Percentiles rank a stretch among this genome's conserved stretches.
phyloP scores from a whole-genome alignment of 345 rosid genomes.

The Nephelium lappaceum region DNA sequence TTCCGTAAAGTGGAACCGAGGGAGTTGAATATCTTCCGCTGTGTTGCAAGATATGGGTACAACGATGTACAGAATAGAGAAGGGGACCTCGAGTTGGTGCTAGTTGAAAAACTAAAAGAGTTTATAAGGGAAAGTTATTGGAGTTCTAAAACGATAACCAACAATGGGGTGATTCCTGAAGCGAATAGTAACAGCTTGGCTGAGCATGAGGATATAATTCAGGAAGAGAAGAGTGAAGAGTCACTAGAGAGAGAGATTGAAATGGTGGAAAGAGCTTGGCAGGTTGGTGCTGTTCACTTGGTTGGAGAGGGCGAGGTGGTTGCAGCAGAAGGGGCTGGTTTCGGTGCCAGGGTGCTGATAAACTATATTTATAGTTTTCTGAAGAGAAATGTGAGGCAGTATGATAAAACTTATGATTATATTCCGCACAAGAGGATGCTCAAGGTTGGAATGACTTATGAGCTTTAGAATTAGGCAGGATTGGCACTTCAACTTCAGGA shows the following conservation, averaged over 20 bases:
- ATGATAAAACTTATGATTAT: constrained; percentile 27
- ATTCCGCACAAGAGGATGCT: constrained; percentile 48
- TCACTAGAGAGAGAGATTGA: constrained; percentile 27
- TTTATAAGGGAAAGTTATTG: constrained; percentile 30
- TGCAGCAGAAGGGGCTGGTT: constrained; percentile 36
- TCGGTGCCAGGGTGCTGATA: constrained; percentile 33
- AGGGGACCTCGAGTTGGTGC: constrained; percentile 31
- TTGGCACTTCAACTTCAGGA: too few species aligned
- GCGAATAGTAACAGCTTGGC: background rate
- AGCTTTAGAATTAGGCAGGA: constrained; percentile 18
- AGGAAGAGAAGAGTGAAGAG: constrained; percentile 17
- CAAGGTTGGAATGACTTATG: constrained; percentile 55
- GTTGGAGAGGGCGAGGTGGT: constrained; percentile 29
- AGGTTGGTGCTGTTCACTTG: background rate
- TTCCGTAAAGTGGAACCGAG: constrained; percentile 38
- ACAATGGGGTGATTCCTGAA: background rate
- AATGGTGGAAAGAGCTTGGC: constrained; percentile 15
- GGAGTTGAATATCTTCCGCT: constrained; percentile 36
- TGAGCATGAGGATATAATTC: background rate
- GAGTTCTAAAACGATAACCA: background rate
- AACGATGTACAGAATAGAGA: constrained; percentile 29
- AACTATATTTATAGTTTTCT: constrained; percentile 44
- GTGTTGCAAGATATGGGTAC: constrained; percentile 55
- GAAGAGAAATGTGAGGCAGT: constrained; percentile 41
- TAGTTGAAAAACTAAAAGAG: constrained; percentile 38